Conservation (phyloP, 2,329 filamentous ascomycete species). For the Colletotrichum trifolii region DNA sequence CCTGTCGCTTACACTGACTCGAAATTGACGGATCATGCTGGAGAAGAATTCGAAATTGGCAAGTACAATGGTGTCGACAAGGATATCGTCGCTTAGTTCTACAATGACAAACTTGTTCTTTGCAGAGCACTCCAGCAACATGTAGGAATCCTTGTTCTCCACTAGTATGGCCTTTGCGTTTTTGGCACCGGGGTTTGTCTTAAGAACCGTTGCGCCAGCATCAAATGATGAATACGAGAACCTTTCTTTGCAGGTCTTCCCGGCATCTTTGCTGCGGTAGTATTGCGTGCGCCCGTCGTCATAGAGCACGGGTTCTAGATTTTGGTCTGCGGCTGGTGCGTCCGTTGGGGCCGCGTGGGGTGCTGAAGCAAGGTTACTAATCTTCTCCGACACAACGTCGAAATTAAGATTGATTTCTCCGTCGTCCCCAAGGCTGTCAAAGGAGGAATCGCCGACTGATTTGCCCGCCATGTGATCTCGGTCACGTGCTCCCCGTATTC, state of each 20-base stretch:
- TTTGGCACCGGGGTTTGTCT: slow-evolving; percentile 87
- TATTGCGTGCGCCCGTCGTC: slow-evolving; percentile 63
- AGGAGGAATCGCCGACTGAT: slow-evolving; percentile 68
- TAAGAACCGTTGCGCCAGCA: slow-evolving; percentile 91
- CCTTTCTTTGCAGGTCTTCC: slow-evolving; percentile 96
- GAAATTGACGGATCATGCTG: slow-evolving; percentile 92
- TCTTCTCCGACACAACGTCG: slow-evolving; percentile 59
- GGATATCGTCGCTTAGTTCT: slow-evolving; percentile 86
- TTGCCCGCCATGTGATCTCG: slow-evolving; percentile 59
- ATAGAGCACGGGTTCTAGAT: slow-evolving; percentile 55
- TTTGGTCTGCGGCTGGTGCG: slow-evolving; percentile 33
- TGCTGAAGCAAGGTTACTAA: slow-evolving; percentile 40
- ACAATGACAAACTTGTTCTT: slow-evolving; percentile 94
- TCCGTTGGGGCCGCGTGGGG: slow-evolving; percentile 27
- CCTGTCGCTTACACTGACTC: slow-evolving; percentile 91
- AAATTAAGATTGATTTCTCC: slow-evolving; percentile 78
- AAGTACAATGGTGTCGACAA: slow-evolving; percentile 95
- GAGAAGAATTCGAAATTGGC: slow-evolving; percentile 99
- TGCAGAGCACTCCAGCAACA: slow-evolving; percentile 90
- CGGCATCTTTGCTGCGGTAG: slow-evolving; percentile 88
- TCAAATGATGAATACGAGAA: slow-evolving; percentile 99
- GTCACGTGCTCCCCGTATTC: slow-evolving; percentile 69
- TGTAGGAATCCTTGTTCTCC: slow-evolving; percentile 98
- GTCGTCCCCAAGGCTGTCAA: slow-evolving; percentile 87
- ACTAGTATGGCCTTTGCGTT: slow-evolving; percentile 89